A percentile compares a stretch with the other conserved stretches of the same genome.
Evolutionary conservation across 2,329 filamentous ascomycete species (phyloP).

Genomic region (Orbilia blumenaviensis): DNA sequence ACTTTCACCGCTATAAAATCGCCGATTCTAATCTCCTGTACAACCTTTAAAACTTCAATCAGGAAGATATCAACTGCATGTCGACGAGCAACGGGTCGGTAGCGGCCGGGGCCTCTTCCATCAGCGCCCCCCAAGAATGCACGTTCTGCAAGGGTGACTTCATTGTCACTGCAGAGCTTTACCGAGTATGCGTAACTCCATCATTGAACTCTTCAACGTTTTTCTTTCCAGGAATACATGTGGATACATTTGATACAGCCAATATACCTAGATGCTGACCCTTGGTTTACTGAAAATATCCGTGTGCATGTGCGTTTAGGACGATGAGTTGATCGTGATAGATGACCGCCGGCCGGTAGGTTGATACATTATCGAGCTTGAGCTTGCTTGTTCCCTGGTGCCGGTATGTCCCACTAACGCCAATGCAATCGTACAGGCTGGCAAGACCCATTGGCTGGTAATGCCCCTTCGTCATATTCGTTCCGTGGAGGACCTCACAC

Average conservation of each 20-base stretch:
- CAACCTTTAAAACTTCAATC: neutral
- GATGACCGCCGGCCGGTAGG: constrained; percentile 38
- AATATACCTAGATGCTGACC: too few species aligned
- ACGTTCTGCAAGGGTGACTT: constrained; percentile 43
- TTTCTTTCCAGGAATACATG: too few species aligned
- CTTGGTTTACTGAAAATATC: too few species aligned
- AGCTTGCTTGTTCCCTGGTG: too few species aligned
- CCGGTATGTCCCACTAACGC: neutral
- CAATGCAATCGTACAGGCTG: constrained; percentile 15
- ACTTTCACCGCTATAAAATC: neutral
- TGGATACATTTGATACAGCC: too few species aligned
- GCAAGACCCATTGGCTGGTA: constrained; percentile 42
- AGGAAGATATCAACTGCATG: neutral
- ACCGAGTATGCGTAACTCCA: constrained; percentile 14
- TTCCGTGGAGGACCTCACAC: constrained; percentile 37
- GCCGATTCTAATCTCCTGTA: neutral
- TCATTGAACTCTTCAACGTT: neutral
- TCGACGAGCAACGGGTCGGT: neutral
- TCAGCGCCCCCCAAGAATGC: constrained; percentile 7
- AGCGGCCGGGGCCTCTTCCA: neutral
- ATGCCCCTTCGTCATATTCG: constrained; percentile 48
- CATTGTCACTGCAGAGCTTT: constrained; percentile 36
- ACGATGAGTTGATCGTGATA: constrained; percentile 43
- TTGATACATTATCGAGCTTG: neutral
- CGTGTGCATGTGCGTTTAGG: neutral